phyloP scores from a whole-genome alignment of 2,329 filamentous ascomycete species.

The Diaporthe sp. region DNA sequence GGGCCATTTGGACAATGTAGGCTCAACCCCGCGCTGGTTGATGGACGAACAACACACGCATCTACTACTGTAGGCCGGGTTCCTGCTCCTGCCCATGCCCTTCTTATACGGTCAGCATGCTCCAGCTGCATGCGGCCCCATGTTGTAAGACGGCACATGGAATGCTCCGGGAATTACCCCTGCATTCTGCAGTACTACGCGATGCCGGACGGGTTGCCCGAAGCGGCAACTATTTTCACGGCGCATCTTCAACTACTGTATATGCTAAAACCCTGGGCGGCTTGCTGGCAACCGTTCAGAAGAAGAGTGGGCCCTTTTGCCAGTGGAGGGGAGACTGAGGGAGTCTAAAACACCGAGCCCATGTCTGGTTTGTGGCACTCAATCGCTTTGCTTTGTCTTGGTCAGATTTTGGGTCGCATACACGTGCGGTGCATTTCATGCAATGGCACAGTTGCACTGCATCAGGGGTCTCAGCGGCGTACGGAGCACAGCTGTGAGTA shows the following conservation, averaged over 20 bases:
- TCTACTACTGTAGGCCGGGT: neutral
- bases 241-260: neutral
- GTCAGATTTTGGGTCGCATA: neutral
- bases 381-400: neutral
- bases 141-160: neutral
- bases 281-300: neutral
- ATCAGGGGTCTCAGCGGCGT: conserved; percentile 1
- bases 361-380: neutral
- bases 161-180: neutral
- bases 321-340: neutral
- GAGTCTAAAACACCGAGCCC: too few relatives aligned
- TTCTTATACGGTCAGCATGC: neutral
- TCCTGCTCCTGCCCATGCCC: neutral
- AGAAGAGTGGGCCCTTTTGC: neutral
- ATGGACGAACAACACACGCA: neutral
- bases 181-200: conserved; percentile 20
- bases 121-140: neutral
- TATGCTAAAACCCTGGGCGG: neutral
- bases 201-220: neutral
- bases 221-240: conserved; percentile 17
- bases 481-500: neutral
- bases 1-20: neutral
- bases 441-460: neutral
- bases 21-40: neutral
- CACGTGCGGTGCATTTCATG: neutral